Percentiles rank a stretch among this genome's conserved stretches.
phyloP scores from a whole-genome alignment of 305 asterid species.

The Solanum chacoense region DNA sequence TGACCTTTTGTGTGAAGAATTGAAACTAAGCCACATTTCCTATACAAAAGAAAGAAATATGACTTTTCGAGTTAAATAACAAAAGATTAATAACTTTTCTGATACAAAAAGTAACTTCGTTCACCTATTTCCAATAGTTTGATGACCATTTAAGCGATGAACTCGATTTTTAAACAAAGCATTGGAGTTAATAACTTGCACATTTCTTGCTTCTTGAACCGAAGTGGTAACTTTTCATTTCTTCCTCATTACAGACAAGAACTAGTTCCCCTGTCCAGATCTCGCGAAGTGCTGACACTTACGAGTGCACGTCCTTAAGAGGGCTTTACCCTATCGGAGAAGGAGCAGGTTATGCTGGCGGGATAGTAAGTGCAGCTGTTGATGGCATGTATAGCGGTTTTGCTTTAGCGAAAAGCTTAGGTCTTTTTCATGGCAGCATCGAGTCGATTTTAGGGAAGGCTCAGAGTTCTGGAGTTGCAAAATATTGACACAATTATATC shows the following conservation, averaged over 20 bases:
- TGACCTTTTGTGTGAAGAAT: neutral
- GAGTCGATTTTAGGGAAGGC: conserved; percentile 48
- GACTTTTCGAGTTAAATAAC: neutral
- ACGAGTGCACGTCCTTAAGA: conserved; percentile 66
- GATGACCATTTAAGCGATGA: neutral
- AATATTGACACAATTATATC: conserved; percentile 27
- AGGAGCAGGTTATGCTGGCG: conserved; percentile 97
- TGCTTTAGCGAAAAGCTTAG: conserved; percentile 63
- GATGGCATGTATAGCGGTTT: conserved; percentile 88
- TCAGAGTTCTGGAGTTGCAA: conserved; percentile 43
- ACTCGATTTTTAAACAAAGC: neutral
- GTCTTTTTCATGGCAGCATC: conserved; percentile 40
- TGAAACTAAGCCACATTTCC: neutral
- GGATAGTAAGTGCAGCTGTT: conserved; percentile 92
- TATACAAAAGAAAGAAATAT: neutral
- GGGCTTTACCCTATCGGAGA: conserved; percentile 96
- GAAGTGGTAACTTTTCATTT: neutral
- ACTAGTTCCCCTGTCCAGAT: conserved; percentile 92
- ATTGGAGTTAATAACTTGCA: neutral
- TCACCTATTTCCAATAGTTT: neutral
- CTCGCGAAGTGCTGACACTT: conserved; percentile 47
- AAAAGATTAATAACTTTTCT: neutral
- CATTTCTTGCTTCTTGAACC: neutral
- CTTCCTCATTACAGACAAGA: conserved; percentile 46
- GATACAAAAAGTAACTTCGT: neutral